A percentile compares a stretch with the other conserved stretches of the same genome.
These are phyloP conservation scores for Wickerhamomyces kurtzmanii DNA, from an alignment of 805 yeast genomes.

Conservation along the genomic window DNA sequence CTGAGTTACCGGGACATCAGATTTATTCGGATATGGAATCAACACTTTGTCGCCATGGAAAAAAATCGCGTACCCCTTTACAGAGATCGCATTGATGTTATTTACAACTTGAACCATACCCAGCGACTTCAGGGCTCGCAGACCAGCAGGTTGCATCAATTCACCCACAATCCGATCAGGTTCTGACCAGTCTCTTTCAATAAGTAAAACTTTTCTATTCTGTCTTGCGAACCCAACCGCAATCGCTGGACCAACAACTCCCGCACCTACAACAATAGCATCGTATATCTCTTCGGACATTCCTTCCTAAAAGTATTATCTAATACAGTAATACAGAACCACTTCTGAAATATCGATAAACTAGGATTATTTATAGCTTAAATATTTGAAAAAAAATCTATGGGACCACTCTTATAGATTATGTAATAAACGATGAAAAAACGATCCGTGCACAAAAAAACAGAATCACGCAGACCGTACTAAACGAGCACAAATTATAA, in stretches of 20 bases:
- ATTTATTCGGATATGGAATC: constrained; percentile 66
- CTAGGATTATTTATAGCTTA: too few relatives aligned
- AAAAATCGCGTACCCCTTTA: constrained; percentile 73
- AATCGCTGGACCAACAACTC: constrained; percentile 90
- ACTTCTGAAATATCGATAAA: too few relatives aligned
- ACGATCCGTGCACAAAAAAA: too few relatives aligned
- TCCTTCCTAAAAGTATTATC: too few relatives aligned
- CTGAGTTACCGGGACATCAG: constrained; percentile 30
- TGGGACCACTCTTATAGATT: too few relatives aligned
- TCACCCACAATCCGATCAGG: constrained; percentile 98
- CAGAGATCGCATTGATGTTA: constrained; percentile 67
- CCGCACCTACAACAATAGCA: constrained; percentile 95
- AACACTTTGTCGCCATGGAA: constrained; percentile 46
- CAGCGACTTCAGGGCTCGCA: constrained; percentile 68
- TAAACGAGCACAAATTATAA: too few relatives aligned
- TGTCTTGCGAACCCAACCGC: constrained; percentile 87
- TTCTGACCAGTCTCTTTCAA: constrained; percentile 83
- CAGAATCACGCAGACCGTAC: too few relatives aligned
- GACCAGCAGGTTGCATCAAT: constrained; percentile 94
- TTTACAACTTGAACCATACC: constrained; percentile 76
- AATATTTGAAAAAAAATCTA: too few relatives aligned
- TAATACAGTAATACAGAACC: too few relatives aligned
- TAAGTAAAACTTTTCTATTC: constrained; percentile 66
- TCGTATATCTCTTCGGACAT: too few relatives aligned
- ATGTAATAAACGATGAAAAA: too few relatives aligned